Evolutionary conservation across 257 asterid species (phyloP).

Genomic region (Linaria vulgaris): DNA sequence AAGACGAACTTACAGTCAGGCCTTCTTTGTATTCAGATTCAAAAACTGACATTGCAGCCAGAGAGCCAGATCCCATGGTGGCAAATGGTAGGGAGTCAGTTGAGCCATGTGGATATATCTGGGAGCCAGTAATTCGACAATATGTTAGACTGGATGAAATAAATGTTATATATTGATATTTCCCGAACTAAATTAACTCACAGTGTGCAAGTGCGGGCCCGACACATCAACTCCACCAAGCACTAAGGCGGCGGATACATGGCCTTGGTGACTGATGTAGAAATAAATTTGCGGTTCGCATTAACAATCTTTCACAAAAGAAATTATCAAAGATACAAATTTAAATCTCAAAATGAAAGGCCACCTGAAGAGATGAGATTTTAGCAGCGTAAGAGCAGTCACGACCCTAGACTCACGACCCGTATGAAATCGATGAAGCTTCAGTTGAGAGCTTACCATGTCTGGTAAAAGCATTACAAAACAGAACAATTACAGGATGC

Average conservation of each 20-base stretch:
- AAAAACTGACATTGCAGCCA: conserved; percentile 77
- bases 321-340: conserved; percentile 4
- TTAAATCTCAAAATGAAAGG: conserved; percentile 17
- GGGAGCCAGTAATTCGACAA: conserved; percentile 13
- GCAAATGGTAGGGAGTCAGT: conserved; percentile 78
- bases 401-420: conserved; percentile 81
- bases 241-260: conserved; percentile 74
- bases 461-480: conserved; percentile 39
- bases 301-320: not conserved
- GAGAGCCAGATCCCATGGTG: conserved; percentile 90
- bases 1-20: conserved; percentile 44
- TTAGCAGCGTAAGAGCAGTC: conserved; percentile 62
- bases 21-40: conserved; percentile 71
- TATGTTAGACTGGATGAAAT: not conserved
- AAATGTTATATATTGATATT: not conserved
- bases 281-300: conserved; percentile 16
- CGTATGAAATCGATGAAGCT: conserved; percentile 63
- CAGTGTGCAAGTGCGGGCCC: conserved; percentile 75
- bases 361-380: conserved; percentile 68
- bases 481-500: not conserved
- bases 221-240: conserved; percentile 78
- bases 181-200: conserved; percentile 30
- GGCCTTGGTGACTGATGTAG: conserved; percentile 53
- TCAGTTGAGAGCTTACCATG: conserved; percentile 73
- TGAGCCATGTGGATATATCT: conserved; percentile 85